Percentiles rank a stretch among this genome's conserved stretches.
Conservation (phyloP, 2,329 filamentous ascomycete genomes). For the Calonectria naviculata region DNA sequence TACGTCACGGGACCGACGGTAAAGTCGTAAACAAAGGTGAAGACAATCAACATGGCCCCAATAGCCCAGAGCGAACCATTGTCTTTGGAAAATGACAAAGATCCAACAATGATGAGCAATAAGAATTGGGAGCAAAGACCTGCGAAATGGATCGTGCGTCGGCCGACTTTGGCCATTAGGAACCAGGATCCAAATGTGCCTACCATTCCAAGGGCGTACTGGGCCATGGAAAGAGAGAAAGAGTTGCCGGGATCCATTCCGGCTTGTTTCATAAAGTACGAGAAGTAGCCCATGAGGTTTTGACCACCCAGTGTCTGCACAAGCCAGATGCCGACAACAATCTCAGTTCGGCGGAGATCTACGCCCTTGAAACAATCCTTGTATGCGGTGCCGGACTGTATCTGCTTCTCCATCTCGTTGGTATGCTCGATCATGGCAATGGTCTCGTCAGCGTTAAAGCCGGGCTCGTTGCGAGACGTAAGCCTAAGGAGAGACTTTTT, state of each 20-base stretch:
- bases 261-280: constrained; percentile 58
- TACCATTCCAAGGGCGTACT: constrained; percentile 61
- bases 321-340: constrained; percentile 60
- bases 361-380: constrained; percentile 63
- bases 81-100: constrained; percentile 48
- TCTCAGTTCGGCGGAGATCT: constrained; percentile 64
- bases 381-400: constrained; percentile 57
- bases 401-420: constrained; percentile 58
- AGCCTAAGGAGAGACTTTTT: constrained; percentile 54
- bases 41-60: constrained; percentile 60
- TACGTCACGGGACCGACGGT: constrained; percentile 67
- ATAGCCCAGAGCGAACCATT: constrained; percentile 55
- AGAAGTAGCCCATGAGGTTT: constrained; percentile 61
- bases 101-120: constrained; percentile 54
- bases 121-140: constrained; percentile 55
- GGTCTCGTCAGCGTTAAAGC: constrained; percentile 58
- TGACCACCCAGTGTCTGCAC: constrained; percentile 61
- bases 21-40: constrained; percentile 65
- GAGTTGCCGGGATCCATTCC: constrained; percentile 57
- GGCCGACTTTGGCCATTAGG: constrained; percentile 59
- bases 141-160: constrained; percentile 60
- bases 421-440: constrained; percentile 67
- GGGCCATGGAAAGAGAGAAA: constrained; percentile 58
- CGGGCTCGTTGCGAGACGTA: constrained; percentile 49
- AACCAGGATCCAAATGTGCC: constrained; percentile 64